Evolutionary conservation across 805 yeast species (phyloP), one percentile per base, ranked within the genome.

Genomic region (Zygoascus biomembranicola): DNA sequence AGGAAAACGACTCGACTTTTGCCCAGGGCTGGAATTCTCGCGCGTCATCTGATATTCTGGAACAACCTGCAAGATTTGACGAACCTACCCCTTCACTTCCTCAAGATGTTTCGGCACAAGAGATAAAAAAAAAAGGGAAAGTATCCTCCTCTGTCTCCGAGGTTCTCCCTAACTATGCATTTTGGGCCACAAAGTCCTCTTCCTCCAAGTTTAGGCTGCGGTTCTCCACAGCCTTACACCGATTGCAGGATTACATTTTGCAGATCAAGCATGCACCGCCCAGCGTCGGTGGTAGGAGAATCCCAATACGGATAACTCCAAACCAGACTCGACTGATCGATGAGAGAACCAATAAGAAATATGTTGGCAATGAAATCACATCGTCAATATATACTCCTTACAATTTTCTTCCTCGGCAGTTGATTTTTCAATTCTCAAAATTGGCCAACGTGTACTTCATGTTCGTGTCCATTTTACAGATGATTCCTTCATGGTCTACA

Each of bases 401-500:
- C 65, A 79, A 90, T 47, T 94, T 94, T 61, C 60, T 94, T 1
- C 99, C 99, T 1, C 80, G 90, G 57, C 97, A 94, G 64, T 67
- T 94, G 41, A 76, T 81, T 57, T 96, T 94, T 2, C 99, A 94
- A 68, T 92, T 94, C 64, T 88, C 96, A 23, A 92, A 89, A 65
- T 63, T 94, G 46, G 99, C 99, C 31, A 94, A 94, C 66, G 75
- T 90, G 57, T 62, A 94, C 68, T 94, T 94, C 69, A 71, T 94
- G 78, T 75, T 82, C 2, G 94, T 94, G 16, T 90, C 98, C 1
- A 85, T 94, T 57, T 73, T 94, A 74, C 99, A 94, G 66, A 84
- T 92, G 90, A 84, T 94, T 48, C 98, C 99, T 0, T 81, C 90
- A 1, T 94, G 97, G 97, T 88, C 97, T 1, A 89, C 99, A 5